Conservation (phyloP, 1,284 basidiomycete genomes). For the Neotropicomus parvogracilis region DNA sequence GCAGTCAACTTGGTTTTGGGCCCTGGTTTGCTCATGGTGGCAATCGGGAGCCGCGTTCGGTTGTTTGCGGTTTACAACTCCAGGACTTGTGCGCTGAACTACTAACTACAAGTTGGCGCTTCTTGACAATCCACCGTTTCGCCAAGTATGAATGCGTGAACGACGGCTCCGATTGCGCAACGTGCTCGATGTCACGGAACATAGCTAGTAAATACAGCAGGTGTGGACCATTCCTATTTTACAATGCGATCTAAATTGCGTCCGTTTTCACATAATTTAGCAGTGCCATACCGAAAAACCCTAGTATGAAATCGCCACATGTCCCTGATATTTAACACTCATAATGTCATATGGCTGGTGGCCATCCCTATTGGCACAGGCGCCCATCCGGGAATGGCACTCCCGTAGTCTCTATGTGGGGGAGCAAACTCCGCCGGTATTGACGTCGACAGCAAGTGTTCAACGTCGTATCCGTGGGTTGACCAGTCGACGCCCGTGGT, state of each 20-base stretch:
- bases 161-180: too few species aligned
- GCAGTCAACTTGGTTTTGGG: conserved; percentile 40
- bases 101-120: too few species aligned
- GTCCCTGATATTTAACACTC: conserved; percentile 8
- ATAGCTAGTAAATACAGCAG: too few species aligned
- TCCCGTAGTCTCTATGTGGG: conserved; percentile 6
- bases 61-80: not conserved
- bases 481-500: conserved; percentile 6
- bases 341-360: conserved; percentile 9
- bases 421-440: conserved; percentile 2
- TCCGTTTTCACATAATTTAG: not conserved
- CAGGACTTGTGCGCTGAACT: not conserved
- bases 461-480: not conserved
- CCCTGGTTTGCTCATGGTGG: conserved; percentile 48
- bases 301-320: conserved; percentile 12
- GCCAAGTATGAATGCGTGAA: too few species aligned
- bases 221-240: not conserved
- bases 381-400: conserved; percentile 6
- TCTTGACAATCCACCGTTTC: too few species aligned
- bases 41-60: not conserved
- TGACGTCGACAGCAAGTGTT: conserved; percentile 10
- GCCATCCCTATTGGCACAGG: conserved; percentile 3
- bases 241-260: not conserved
- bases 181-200: not conserved
- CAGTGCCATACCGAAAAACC: not conserved